A percentile compares a stretch with the other conserved stretches of the same genome.
Conservation (phyloP, 306 rosid genomes). For the Abrus pulchellus region DNA sequence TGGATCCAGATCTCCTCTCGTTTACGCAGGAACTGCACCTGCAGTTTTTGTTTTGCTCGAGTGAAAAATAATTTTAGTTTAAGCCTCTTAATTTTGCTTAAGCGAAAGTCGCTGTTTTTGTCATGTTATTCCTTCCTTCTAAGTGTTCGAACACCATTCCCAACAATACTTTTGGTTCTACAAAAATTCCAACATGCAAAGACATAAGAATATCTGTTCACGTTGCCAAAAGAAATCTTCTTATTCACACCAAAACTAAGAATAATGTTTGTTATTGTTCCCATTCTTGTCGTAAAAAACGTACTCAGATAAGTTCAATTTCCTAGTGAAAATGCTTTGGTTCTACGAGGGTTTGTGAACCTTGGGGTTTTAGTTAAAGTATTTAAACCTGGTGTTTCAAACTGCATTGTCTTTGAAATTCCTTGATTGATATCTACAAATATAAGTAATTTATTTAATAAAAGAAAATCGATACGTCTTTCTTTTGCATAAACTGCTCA, state of each 20-base stretch:
- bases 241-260: slow-evolving; percentile 80
- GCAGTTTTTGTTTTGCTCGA: too few relatives aligned
- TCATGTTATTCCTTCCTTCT: too few relatives aligned
- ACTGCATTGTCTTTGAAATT: slow-evolving; percentile 53
- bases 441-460: slow-evolving; percentile 30
- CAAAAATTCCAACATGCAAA: background rate
- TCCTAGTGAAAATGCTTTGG: slow-evolving; percentile 68
- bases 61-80: too few relatives aligned
- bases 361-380: slow-evolving; percentile 70
- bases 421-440: slow-evolving; percentile 45
- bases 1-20: too few relatives aligned
- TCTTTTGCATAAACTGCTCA: background rate
- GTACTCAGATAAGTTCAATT: slow-evolving; percentile 75
- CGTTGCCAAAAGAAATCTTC: slow-evolving; percentile 48
- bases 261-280: slow-evolving; percentile 57
- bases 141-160: too few relatives aligned
- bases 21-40: too few relatives aligned
- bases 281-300: slow-evolving; percentile 59
- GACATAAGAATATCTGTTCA: slow-evolving; percentile 52
- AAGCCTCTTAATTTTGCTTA: too few relatives aligned
- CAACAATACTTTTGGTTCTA: too few relatives aligned
- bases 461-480: slow-evolving; percentile 20
- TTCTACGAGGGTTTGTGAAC: slow-evolving; percentile 54
- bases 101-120: too few relatives aligned
- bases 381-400: slow-evolving; percentile 73